Evolutionary conservation across 1,284 basidiomycete genomes (phyloP), one percentile per base, ranked within the genome.

Genomic region (Anthracocystis setariae): DNA sequence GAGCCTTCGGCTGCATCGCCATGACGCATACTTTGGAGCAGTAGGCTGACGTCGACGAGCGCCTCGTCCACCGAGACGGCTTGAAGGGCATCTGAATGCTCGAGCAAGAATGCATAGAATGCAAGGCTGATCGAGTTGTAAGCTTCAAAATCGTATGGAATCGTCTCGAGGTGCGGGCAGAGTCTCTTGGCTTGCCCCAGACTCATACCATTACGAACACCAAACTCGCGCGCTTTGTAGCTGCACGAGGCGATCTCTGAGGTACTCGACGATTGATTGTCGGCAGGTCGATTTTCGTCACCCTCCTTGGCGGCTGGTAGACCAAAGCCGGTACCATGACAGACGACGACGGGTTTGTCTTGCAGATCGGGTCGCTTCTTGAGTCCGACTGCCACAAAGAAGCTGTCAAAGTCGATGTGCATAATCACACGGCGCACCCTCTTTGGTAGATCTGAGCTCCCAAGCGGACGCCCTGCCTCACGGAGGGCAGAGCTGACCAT

Each of bases 51-150:
- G 58, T 98, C 94, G 62, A 98, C 88, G 10, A 98, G 86, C 0
- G 93, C 94, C 83, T 98, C 95, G 73, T 98, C 95, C 1, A 98
- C 91, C 7, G 93, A 95, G 1, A 97, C 94, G 0, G 94, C 94
- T 84, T 98, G 90, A 4, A 98, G 86, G 70, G 94, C 92, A 77
- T 97, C 93, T 5, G 93, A 91, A 76, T 92, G 89, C 0, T 87
- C 85, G 87, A 97, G 91, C 20, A 98, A 86, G 52, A 96, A 90
- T 1, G 92, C 92, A 84, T 98, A 98, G 81, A 98, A 96, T 33
- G 90, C 58, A 91, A 94, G 61, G 75, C 91, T 93, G 59, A 78
- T 83, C 50, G 83, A 81, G 59, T 74, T 64, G 74, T 83, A 84
- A 0, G 77, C 74, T 61, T 91, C 89, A 73, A 92, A 94, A 83